Conservation (phyloP, 2,329 filamentous ascomycete species). For the Alternaria postmessia region DNA sequence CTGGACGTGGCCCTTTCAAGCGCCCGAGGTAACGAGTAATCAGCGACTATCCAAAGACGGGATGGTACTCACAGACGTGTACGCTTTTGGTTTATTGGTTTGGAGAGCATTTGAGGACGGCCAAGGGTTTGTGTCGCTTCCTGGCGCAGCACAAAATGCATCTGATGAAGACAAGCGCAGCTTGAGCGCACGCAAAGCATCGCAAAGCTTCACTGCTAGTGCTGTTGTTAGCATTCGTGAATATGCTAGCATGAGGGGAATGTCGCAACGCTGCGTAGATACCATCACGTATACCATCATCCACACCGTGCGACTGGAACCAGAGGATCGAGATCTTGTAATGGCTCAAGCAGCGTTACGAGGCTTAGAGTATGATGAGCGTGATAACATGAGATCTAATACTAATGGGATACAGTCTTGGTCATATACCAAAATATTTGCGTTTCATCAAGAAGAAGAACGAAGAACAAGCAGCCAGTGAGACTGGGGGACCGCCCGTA, state of each 20-base stretch:
- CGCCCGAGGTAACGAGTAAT: slow-evolving; percentile 12
- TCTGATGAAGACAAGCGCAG: slow-evolving; percentile 5
- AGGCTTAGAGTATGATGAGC: background rate
- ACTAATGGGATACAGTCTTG: background rate
- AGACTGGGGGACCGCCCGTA: background rate
- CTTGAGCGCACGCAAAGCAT: background rate
- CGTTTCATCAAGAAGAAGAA: background rate
- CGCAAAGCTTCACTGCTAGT: background rate
- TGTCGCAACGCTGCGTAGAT: background rate
- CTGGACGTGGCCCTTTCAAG: slow-evolving; percentile 10
- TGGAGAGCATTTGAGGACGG: slow-evolving; percentile 17
- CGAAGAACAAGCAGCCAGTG: background rate
- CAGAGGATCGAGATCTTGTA: background rate
- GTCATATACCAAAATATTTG: background rate
- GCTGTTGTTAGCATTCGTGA: background rate
- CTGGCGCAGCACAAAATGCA: background rate
- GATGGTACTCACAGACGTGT: slow-evolving; percentile 19
- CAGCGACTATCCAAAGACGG: background rate
- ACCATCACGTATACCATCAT: background rate
- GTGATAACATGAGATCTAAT: background rate
- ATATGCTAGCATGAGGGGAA: background rate
- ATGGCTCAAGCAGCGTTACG: background rate
- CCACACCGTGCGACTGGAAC: background rate
- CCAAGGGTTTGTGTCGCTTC: slow-evolving; percentile 4
- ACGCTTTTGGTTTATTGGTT: slow-evolving; percentile 18